Conservation (phyloP, 2,329 filamentous ascomycete genomes). For the Pseudogymnoascus sp. region DNA sequence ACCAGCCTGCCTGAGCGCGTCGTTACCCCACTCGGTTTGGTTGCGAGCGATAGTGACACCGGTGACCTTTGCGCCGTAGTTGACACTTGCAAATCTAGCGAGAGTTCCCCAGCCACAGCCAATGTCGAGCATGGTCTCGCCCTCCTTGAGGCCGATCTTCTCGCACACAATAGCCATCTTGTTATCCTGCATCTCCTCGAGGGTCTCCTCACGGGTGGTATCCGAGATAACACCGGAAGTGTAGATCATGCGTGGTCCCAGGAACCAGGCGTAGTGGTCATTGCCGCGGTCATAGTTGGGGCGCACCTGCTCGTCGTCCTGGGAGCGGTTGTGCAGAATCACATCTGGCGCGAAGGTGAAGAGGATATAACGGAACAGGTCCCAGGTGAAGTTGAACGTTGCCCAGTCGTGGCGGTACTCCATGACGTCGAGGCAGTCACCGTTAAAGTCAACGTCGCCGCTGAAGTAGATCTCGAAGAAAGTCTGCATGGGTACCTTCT, state of each 20-base stretch:
- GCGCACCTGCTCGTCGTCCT: slow-evolving; percentile 28
- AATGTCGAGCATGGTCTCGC: slow-evolving; percentile 56
- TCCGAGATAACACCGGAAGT: slow-evolving; percentile 28
- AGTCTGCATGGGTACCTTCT: slow-evolving; percentile 24
- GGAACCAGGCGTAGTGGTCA: slow-evolving; percentile 29
- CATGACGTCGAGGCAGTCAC: slow-evolving; percentile 26
- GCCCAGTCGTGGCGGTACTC: slow-evolving; percentile 30
- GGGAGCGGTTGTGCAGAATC: slow-evolving; percentile 24
- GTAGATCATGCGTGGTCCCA: slow-evolving; percentile 30
- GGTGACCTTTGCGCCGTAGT: slow-evolving; percentile 68
- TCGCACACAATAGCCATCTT: slow-evolving; percentile 59
- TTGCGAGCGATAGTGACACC: slow-evolving; percentile 64
- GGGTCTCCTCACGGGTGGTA: slow-evolving; percentile 23
- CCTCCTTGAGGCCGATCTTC: slow-evolving; percentile 53
- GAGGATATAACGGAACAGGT: slow-evolving; percentile 27
- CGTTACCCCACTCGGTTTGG: slow-evolving; percentile 65
- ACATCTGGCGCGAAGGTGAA: slow-evolving; percentile 24
- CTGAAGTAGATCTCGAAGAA: slow-evolving; percentile 27
- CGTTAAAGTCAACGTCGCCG: slow-evolving; percentile 28
- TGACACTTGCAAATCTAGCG: slow-evolving; percentile 60
- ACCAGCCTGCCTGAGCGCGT: slow-evolving; percentile 50
- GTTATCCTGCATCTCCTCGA: slow-evolving; percentile 33
- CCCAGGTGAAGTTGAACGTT: slow-evolving; percentile 25
- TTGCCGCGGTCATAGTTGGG: slow-evolving; percentile 28
- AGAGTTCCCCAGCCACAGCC: slow-evolving; percentile 63